Evolutionary conservation across 176 grass and related monocot species (phyloP), one percentile per base, ranked within the genome.

Genomic region (Eremochloa ophiuroides): DNA sequence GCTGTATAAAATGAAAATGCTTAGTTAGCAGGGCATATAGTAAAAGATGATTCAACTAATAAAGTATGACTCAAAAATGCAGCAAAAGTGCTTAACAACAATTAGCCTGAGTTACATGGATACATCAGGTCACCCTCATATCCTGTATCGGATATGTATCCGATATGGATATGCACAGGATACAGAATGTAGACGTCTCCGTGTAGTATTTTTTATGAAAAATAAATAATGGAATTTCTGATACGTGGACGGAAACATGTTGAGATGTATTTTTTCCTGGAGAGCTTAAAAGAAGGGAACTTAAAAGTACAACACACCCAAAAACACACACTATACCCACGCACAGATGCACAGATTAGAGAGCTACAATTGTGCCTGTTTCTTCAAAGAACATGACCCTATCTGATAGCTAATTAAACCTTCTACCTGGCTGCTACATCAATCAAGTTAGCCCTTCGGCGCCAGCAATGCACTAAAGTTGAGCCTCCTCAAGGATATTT

Each of bases 1-100:
- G 79, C 96, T 99, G 88, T 58, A 90, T 58, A 90, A 27, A 67
- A 47, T 78, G 40, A 34, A 83, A 34, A 83, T 69, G 38, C 37
- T 41, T 88, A 51, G 59, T 89, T 66, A 85, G 76, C 18, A 86
- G 71, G 27, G 33, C 51, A 77, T 66, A 63, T 80, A 2, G 13
- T 50, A 3, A 85, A 56, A 56, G n/a, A 40, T 40, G 35, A 77
- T 71, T 79, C 40, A 73, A 71, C 39, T 82, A 73, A 37, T 46
- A 60, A 20, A 71, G n/a, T 27, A 76, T 33, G 41, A 17, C n/a
- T n/a, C n/a, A n/a, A n/a, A n/a, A 34, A 55, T 17, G 37, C 26
- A 56, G 27, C 20, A 14, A 66, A 34, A 74, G 31, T 56, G 42
- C 15, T 47, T 25, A 18, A 44, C 16, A 46, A 1, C 15, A 64